Evolutionary conservation across 148 eudicot species (phyloP).

Genomic region (Diospyros lotus): DNA sequence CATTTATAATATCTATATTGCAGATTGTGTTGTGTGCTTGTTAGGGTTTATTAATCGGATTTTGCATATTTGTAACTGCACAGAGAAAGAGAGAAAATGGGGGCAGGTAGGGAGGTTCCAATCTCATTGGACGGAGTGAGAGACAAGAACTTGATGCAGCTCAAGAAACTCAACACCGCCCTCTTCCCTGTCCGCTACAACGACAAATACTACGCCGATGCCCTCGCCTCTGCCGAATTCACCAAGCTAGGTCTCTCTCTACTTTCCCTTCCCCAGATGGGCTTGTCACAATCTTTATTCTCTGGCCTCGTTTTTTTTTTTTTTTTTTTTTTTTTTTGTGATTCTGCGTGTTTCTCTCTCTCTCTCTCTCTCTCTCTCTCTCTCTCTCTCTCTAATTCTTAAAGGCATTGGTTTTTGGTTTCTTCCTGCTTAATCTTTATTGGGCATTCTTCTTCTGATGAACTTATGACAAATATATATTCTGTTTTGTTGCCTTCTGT

Average conservation of each 20-base stretch:
- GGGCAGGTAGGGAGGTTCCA: conserved; percentile 40
- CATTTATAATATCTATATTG: background rate
- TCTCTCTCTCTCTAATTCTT: no score
- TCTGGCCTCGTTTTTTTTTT: no score
- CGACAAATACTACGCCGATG: conserved; percentile 78
- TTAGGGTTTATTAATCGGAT: background rate
- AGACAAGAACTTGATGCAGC: conserved; percentile 86
- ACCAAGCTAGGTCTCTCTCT: conserved; percentile 62
- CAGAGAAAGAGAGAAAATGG: conserved; percentile 27
- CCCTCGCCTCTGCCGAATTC: conserved; percentile 75
- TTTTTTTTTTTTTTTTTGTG: no score
- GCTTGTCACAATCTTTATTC: background rate
- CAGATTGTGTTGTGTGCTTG: background rate
- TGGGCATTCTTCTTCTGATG: no score
- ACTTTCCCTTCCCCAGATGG: background rate
- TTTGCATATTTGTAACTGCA: background rate
- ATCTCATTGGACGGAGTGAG: conserved; percentile 78
- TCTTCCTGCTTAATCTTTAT: no score
- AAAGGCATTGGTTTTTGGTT: no score
- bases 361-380: no score
- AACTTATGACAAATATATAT: no score
- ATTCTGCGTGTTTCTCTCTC: no score
- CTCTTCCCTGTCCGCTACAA: conserved; percentile 95
- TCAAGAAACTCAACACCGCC: conserved; percentile 77
- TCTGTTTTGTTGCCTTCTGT: no score